Base-by-base conservation (phyloP, 1,139 yeast genomes). In the Magnusiomyces magnusii region DNA sequence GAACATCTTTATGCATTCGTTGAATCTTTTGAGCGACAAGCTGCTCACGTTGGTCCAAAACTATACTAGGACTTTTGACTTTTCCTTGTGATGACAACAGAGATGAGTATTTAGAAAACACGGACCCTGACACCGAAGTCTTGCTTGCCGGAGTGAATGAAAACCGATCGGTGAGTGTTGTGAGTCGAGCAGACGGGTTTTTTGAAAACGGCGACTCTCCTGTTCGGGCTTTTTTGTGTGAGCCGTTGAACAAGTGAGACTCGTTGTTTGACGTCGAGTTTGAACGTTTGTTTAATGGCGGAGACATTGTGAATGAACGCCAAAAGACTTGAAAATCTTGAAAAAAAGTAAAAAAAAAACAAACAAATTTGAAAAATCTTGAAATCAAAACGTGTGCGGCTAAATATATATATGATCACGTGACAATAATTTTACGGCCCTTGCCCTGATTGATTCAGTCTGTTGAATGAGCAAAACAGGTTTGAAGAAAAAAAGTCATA, bases 1-100 rank as follows among this genome's bases (percentile, higher is more conserved):
- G 65, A 36, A 67, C 65, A 23, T 63, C 63, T 31, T 71, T 71
- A 62, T 70, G 73, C 52, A 67, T 66, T 44, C 54, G 61, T 55
- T 65, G 67, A 57, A 72, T 65, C 41, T 64, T 64, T 15, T 61
- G 53, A 25, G 61, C 63, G 23, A 67, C 61, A n/a, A 61, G 54
- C 41, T 58, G 44, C 28, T 60, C 60, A 31, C 61, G 62, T 17
- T 60, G 52, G 21, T 56, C 61, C 10, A 59, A 56, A 19, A 44
- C 24, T 19, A 44, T 44, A 17, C 10, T 44, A 3, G 24, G 17
- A 19, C 27, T 41, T 28, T 53, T 54, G 54, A 15, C 52, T 50
- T 34, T 15, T 25, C 17, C 59, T 55, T n/a, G 55, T 58, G 24
- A 63, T 57, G 56, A 64, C 47, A 36, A 57, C 60, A 44, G 7